Conservation (phyloP, 129 eudicot genomes). For the Oenanthe sinensis region DNA sequence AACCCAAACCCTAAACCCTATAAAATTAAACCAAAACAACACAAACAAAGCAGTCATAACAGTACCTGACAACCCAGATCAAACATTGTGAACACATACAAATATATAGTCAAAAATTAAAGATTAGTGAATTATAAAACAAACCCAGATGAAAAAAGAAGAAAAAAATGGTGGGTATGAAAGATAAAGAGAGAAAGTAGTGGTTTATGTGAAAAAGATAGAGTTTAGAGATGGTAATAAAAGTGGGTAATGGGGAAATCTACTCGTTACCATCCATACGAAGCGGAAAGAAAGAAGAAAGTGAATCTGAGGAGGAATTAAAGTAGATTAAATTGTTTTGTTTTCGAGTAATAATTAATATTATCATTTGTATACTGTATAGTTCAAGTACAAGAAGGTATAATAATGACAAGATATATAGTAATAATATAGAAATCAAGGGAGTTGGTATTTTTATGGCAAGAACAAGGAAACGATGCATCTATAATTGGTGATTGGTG, state of each 20-base stretch:
- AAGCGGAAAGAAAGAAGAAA: conserved; percentile 2
- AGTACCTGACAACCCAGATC: conserved; percentile 4
- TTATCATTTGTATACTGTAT: background rate
- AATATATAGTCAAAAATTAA: background rate
- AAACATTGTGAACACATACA: background rate
- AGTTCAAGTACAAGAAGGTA: no score
- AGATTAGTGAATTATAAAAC: conserved; percentile 17
- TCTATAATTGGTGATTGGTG: no score
- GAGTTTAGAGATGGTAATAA: background rate
- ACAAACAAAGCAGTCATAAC: conserved; percentile 13
- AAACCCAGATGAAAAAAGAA: background rate
- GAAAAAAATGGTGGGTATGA: background rate
- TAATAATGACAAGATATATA: no score
- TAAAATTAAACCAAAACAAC: background rate
- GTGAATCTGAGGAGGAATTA: background rate
- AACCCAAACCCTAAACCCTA: conserved; percentile 3
- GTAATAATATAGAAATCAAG: background rate
- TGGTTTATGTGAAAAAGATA: background rate
- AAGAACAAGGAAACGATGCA: background rate
- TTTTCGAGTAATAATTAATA: background rate
- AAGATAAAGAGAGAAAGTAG: background rate
- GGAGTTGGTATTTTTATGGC: background rate
- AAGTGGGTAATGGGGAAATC: background rate
- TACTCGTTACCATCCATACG: conserved; percentile 3
- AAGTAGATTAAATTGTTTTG: background rate